Conservation (phyloP, 352 stramenopile genomes). For the Achlya hypogyna region DNA sequence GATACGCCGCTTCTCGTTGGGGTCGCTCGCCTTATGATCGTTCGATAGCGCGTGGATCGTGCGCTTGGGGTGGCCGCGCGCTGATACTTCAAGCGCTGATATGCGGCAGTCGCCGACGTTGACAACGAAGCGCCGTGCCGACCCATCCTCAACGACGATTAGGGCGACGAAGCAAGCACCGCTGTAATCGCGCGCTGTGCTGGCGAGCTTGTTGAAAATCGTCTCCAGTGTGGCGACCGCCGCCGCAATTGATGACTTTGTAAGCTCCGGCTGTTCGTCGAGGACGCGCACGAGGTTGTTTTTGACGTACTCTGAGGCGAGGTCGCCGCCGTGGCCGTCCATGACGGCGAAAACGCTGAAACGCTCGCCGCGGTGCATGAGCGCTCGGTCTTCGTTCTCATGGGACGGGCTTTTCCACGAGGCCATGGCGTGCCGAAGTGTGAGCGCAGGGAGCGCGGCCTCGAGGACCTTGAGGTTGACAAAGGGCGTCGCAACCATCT, state of each 20-base stretch:
- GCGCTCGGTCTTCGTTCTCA: conserved; percentile 52
- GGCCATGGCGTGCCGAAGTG: background rate
- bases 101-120: conserved; percentile 70
- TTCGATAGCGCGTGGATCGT: conserved; percentile 30
- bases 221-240: conserved; percentile 42
- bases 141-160: conserved; percentile 38
- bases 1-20: conserved; percentile 48
- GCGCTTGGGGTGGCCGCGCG: background rate
- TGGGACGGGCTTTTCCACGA: conserved; percentile 26
- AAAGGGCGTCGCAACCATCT: background rate
- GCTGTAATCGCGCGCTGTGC: conserved; percentile 37
- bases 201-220: conserved; percentile 33
- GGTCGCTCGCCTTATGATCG: conserved; percentile 67
- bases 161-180: conserved; percentile 56
- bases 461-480: background rate
- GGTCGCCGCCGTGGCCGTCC: conserved; percentile 57
- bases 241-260: background rate
- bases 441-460: background rate
- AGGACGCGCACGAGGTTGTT: conserved; percentile 37
- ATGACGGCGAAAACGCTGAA: conserved; percentile 67
- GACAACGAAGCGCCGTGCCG: conserved; percentile 43
- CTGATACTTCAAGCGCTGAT: background rate
- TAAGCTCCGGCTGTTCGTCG: conserved; percentile 24
- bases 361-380: conserved; percentile 38
- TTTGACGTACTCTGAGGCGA: conserved; percentile 49